These are phyloP conservation scores for Penicillium arizonense DNA, from an alignment of 495 filamentous ascomycete genomes.

Conservation along the genomic window DNA sequence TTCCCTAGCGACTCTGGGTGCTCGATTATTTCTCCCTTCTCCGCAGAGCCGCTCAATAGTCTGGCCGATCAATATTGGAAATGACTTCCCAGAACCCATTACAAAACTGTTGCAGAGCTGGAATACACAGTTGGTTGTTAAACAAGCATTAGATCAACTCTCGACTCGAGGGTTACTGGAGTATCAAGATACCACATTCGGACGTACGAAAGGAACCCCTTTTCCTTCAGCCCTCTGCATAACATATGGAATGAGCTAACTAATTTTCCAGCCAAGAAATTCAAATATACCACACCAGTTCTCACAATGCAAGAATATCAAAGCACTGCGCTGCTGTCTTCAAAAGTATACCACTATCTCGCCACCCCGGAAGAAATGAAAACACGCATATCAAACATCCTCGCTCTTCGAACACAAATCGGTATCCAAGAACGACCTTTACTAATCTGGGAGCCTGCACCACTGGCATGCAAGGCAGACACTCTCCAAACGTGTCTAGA, in stretches of 20 bases:
- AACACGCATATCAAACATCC: constrained; percentile 4
- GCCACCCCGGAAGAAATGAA: constrained; percentile 57
- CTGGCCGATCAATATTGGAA: constrained; percentile 80
- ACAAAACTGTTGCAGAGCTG: constrained; percentile 57
- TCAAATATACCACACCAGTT: constrained; percentile 71
- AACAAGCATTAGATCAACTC: constrained; percentile 67
- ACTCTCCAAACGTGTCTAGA: constrained; percentile 22
- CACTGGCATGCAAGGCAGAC: constrained; percentile 23
- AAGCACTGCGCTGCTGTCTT: constrained; percentile 5
- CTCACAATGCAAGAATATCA: constrained; percentile 12
- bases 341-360: constrained; percentile 70
- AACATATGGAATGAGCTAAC: constrained; percentile 14
- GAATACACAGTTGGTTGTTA: constrained; percentile 64
- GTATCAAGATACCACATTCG: constrained; percentile 32
- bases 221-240: constrained; percentile 11
- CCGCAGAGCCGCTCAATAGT: constrained; percentile 51
- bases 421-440: constrained; percentile 19
- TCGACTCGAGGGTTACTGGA: constrained; percentile 33
- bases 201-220: constrained; percentile 34
- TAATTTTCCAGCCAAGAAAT: constrained; percentile 50
- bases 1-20: constrained; percentile 32
- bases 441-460: constrained; percentile 39
- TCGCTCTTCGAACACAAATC: constrained; percentile 6
- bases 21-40: constrained; percentile 24
- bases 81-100: constrained; percentile 68